Percentiles rank a stretch among this genome's conserved stretches.
These are phyloP conservation scores for Solanum paucissectum DNA, from an alignment of 257 asterid genomes.

Conservation along the genomic window DNA sequence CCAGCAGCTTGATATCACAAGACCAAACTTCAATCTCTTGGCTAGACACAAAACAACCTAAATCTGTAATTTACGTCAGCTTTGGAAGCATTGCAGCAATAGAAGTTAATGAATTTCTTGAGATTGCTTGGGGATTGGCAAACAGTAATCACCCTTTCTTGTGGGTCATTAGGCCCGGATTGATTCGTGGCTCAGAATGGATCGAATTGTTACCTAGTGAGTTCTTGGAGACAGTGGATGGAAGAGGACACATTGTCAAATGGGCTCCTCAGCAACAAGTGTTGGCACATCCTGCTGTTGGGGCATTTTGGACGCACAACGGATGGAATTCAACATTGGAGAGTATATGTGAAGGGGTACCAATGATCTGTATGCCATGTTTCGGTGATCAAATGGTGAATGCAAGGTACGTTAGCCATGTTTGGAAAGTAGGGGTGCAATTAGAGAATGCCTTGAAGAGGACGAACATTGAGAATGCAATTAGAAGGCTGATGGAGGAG, in stretches of 20 bases:
- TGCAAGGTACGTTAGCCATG: constrained; percentile 7
- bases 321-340: constrained; percentile 20
- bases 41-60: constrained; percentile 26
- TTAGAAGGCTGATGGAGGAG: constrained; percentile 9
- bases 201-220: constrained; percentile 14
- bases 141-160: constrained; percentile 27
- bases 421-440: constrained; percentile 16
- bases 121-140: constrained; percentile 31
- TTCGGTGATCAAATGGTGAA: constrained; percentile 14
- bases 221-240: constrained; percentile 1
- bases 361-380: constrained; percentile 19
- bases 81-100: constrained; percentile 30
- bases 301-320: constrained; percentile 13
- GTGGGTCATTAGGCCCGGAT: constrained; percentile 32
- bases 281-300: constrained; percentile 9
- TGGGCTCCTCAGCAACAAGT: constrained; percentile 17
- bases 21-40: constrained; percentile 36
- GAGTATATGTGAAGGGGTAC: constrained; percentile 6
- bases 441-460: constrained; percentile 7
- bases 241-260: background rate
- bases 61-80: constrained; percentile 35
- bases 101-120: constrained; percentile 16
- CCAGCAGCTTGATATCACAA: constrained; percentile 20
- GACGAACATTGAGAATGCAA: background rate
- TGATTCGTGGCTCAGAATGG: constrained; percentile 17